A percentile compares a stretch with the other conserved stretches of the same genome.
These are phyloP conservation scores for Boletus vinaceobasis DNA, from an alignment of 768 basidiomycete species.

Conservation along the genomic window DNA sequence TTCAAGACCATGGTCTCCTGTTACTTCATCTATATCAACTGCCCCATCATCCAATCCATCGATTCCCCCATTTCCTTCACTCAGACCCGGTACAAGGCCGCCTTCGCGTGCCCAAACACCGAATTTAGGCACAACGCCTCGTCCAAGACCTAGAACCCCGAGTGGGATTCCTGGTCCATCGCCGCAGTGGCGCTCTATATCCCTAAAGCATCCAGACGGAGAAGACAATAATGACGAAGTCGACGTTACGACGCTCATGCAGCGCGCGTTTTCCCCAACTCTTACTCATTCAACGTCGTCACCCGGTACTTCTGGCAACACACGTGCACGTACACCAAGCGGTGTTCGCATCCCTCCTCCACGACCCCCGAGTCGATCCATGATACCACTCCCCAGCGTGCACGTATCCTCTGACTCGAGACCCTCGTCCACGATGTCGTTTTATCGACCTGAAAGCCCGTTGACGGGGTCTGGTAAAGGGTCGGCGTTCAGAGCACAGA, in stretches of 20 bases:
- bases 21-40: slow-evolving; percentile 68
- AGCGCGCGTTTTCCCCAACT: slow-evolving; percentile 62
- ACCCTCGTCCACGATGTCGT: slow-evolving; percentile 69
- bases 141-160: slow-evolving; percentile 75
- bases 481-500: slow-evolving; percentile 54
- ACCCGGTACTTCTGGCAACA: slow-evolving; percentile 26
- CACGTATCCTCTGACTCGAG: slow-evolving; percentile 68
- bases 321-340: slow-evolving; percentile 39
- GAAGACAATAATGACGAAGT: slow-evolving; percentile 47
- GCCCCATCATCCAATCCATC: slow-evolving; percentile 49
- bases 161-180: slow-evolving; percentile 72
- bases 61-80: slow-evolving; percentile 33
- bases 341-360: slow-evolving; percentile 49
- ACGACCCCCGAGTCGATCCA: slow-evolving; percentile 78
- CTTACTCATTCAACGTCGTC: slow-evolving; percentile 47
- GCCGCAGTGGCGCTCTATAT: slow-evolving; percentile 46
- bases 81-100: slow-evolving; percentile 32
- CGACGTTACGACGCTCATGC: slow-evolving; percentile 41
- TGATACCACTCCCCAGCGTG: slow-evolving; percentile 76
- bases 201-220: slow-evolving; percentile 43
- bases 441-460: slow-evolving; percentile 55
- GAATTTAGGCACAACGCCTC: slow-evolving; percentile 44
- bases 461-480: slow-evolving; percentile 34
- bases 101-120: slow-evolving; percentile 64
- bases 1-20: slow-evolving; percentile 77